Conservation (phyloP, 371 early-diverging fungal genomes). For the Mucor ambiguus region DNA sequence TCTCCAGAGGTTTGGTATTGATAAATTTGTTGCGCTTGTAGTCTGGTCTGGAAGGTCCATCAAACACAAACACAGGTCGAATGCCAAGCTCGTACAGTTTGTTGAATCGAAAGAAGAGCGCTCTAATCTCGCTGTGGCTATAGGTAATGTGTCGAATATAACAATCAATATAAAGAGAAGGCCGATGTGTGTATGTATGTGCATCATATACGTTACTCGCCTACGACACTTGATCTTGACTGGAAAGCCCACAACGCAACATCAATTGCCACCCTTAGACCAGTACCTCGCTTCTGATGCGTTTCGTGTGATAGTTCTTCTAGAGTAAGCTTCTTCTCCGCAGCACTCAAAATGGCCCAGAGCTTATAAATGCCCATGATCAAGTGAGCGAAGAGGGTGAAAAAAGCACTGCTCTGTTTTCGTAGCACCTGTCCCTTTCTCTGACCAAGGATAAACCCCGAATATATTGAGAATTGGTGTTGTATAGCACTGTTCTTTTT, state of each 20-base stretch:
- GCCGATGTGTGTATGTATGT: neutral
- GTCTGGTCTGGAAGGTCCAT: slow-evolving; percentile 33
- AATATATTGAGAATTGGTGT: neutral
- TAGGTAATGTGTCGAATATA: neutral
- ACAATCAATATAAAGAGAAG: neutral
- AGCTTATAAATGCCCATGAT: slow-evolving; percentile 22
- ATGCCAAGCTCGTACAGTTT: slow-evolving; percentile 40
- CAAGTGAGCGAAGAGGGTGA: neutral
- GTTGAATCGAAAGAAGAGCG: slow-evolving; percentile 37
- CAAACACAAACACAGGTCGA: slow-evolving; percentile 48
- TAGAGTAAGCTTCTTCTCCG: slow-evolving; percentile 16
- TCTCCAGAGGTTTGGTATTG: slow-evolving; percentile 17
- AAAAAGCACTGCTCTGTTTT: neutral
- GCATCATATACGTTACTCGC: slow-evolving; percentile 22
- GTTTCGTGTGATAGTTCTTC: slow-evolving; percentile 13
- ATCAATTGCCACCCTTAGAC: slow-evolving; percentile 41
- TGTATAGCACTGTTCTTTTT: neutral
- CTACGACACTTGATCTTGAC: slow-evolving; percentile 20
- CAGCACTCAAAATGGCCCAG: slow-evolving; percentile 14
- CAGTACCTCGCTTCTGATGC: neutral
- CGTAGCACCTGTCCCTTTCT: neutral
- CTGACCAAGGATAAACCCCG: neutral
- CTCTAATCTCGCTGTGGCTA: slow-evolving; percentile 22
- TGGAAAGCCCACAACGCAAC: slow-evolving; percentile 41
- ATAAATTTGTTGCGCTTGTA: slow-evolving; percentile 35